A percentile compares a stretch with the other conserved stretches of the same genome.
These are phyloP conservation scores for Epithele typhae DNA, from an alignment of 768 basidiomycete species.

Conservation along the genomic window DNA sequence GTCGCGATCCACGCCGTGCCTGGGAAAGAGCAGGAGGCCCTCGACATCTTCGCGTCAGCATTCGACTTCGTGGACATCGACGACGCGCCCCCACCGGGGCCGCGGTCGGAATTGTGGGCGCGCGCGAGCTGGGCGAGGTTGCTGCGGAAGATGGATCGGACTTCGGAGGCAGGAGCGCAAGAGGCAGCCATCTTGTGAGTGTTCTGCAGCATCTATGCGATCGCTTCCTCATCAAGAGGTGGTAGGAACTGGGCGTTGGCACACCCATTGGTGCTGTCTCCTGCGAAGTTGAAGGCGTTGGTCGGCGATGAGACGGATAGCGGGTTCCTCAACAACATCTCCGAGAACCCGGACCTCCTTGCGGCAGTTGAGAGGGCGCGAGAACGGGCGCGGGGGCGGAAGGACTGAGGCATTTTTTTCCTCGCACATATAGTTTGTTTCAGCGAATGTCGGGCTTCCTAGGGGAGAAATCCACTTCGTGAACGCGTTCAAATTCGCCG, in stretches of 20 bases:
- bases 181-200: constrained; percentile 11
- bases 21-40: constrained; percentile 9
- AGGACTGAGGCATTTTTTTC: background rate
- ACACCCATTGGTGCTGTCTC: constrained; percentile 3
- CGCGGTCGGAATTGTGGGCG: constrained; percentile 15
- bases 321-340: constrained; percentile 7
- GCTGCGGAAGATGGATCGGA: constrained; percentile 3
- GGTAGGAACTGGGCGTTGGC: constrained; percentile 11
- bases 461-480: too few relatives aligned
- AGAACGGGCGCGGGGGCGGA: background rate
- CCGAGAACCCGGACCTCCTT: constrained; percentile 5
- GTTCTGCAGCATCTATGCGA: too few relatives aligned
- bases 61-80: constrained; percentile 5
- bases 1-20: constrained; percentile 12
- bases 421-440: too few relatives aligned
- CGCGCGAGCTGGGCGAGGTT: constrained; percentile 12
- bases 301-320: constrained; percentile 8
- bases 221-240: background rate
- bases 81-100: constrained; percentile 1
- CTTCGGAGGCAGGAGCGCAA: constrained; percentile 7
- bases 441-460: too few relatives aligned
- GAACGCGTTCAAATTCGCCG: too few relatives aligned
- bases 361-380: constrained; percentile 2
- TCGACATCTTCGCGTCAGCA: constrained; percentile 5
- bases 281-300: background rate